Conservation (phyloP, 208 protist genomes). For the Tritrichomonas musculus region DNA sequence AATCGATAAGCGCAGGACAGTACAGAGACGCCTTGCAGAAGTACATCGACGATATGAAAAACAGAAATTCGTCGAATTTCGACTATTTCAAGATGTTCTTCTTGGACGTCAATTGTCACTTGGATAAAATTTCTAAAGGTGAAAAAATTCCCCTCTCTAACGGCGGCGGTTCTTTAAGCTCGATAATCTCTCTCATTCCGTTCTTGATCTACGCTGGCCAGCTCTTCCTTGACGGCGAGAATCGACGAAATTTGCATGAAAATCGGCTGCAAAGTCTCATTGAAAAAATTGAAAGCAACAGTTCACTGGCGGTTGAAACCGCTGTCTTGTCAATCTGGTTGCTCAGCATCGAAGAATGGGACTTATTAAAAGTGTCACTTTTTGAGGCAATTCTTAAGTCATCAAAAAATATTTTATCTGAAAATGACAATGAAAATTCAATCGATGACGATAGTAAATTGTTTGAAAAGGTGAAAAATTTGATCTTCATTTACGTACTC, state of each 20-base stretch:
- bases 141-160: not conserved
- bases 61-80: not conserved
- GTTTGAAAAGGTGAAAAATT: not conserved
- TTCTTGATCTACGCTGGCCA: not conserved
- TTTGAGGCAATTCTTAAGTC: not conserved
- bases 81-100: not conserved
- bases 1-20: not conserved
- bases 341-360: not conserved
- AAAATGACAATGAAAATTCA: not conserved
- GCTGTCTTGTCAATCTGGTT: not conserved
- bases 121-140: not conserved
- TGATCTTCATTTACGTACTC: not conserved
- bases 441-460: not conserved
- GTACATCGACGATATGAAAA: not conserved
- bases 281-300: not conserved
- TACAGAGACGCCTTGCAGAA: not conserved
- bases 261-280: not conserved
- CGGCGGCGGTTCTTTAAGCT: not conserved
- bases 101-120: not conserved
- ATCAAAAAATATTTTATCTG: not conserved
- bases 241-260: not conserved
- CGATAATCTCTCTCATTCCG: not conserved
- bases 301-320: not conserved
- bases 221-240: not conserved
- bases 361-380: not conserved